Evolutionary conservation across 768 basidiomycete species (phyloP).

Genomic region (Trametes cubensis): DNA sequence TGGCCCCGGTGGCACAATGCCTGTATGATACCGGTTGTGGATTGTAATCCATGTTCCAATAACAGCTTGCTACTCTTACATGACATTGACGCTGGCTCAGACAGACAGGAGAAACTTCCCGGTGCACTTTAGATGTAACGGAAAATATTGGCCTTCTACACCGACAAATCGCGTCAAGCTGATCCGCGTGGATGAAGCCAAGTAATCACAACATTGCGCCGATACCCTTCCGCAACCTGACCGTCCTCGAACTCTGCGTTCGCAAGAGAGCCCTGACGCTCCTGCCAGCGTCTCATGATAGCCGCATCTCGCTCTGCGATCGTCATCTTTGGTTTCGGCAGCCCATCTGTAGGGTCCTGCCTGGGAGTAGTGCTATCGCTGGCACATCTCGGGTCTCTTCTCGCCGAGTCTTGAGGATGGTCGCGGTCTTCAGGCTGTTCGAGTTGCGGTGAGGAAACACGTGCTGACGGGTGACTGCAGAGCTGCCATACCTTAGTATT

Average conservation of each 20-base stretch:
- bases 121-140: constrained; percentile 19
- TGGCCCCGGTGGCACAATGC: too few relatives aligned
- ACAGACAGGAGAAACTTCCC: neutral
- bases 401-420: neutral
- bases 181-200: too few relatives aligned
- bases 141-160: constrained; percentile 29
- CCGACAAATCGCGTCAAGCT: neutral
- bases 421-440: neutral
- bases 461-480: too few relatives aligned
- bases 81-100: too few relatives aligned
- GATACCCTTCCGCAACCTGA: constrained; percentile 22
- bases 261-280: constrained; percentile 25
- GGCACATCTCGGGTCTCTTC: too few relatives aligned
- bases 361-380: too few relatives aligned
- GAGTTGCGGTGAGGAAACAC: too few relatives aligned
- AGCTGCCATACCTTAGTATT: too few relatives aligned
- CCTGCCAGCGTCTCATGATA: constrained; percentile 26
- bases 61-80: too few relatives aligned
- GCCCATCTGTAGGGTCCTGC: neutral
- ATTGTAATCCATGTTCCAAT: too few relatives aligned
- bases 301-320: constrained; percentile 27
- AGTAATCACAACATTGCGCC: constrained; percentile 23
- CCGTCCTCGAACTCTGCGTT: constrained; percentile 29
- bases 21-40: too few relatives aligned
- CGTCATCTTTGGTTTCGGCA: constrained; percentile 17